Evolutionary conservation across 2,329 filamentous ascomycete species (phyloP).

Genomic region (Diaporthe citriasiana): DNA sequence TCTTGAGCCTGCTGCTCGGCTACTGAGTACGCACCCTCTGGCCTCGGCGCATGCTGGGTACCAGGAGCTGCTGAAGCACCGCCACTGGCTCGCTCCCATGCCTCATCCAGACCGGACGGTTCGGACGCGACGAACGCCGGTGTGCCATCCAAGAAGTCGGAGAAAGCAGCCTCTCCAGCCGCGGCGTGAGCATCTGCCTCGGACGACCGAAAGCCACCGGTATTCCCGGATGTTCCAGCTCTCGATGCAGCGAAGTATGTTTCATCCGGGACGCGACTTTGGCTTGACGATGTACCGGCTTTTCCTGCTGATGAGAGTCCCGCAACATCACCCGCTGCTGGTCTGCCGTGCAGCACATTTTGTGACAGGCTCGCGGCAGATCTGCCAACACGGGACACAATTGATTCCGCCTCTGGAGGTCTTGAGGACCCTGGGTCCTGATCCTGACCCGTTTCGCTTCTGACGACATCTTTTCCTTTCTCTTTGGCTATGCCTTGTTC

Average conservation of each 20-base stretch:
- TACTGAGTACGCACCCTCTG: slow-evolving; percentile 45
- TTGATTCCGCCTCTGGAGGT: slow-evolving; percentile 33
- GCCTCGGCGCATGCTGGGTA: not conserved
- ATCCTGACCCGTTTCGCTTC: slow-evolving; percentile 19
- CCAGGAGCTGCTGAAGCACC: not conserved
- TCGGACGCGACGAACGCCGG: slow-evolving; percentile 44
- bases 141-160: slow-evolving; percentile 53
- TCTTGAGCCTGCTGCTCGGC: slow-evolving; percentile 54
- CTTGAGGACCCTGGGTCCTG: not conserved
- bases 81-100: slow-evolving; percentile 39
- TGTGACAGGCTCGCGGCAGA: slow-evolving; percentile 45
- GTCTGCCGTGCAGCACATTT: slow-evolving; percentile 46
- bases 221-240: slow-evolving; percentile 35
- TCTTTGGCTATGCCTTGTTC: slow-evolving; percentile 28
- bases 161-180: slow-evolving; percentile 53
- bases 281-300: slow-evolving; percentile 34
- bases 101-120: slow-evolving; percentile 42
- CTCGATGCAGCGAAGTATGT: slow-evolving; percentile 44
- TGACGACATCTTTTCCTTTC: slow-evolving; percentile 39
- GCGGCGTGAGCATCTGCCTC: slow-evolving; percentile 49
- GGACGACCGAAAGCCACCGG: slow-evolving; percentile 48
- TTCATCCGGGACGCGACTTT: slow-evolving; percentile 40
- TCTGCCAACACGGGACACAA: slow-evolving; percentile 44
- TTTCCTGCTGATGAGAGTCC: slow-evolving; percentile 35
- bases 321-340: slow-evolving; percentile 31